Base-by-base conservation (phyloP, 2,329 filamentous ascomycete genomes). In the Talaromyces sp. region DNA sequence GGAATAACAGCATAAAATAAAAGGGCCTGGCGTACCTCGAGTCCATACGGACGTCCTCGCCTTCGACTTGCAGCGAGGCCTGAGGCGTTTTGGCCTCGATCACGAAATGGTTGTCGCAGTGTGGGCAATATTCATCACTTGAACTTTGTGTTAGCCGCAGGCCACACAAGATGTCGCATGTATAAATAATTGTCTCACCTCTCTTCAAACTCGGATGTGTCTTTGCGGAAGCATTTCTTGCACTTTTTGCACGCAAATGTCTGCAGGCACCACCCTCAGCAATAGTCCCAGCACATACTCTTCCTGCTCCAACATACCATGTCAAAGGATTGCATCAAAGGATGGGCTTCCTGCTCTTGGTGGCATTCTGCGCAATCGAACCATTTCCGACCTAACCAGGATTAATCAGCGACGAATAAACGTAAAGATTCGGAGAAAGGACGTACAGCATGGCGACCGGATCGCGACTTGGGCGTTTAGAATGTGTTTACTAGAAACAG, bases 321-420 rank as follows among this genome's bases (percentile, higher is more conserved):
- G 72, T 99, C 95, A 68, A 88, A 83, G 65, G 82, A 83, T 77
- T 96, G 89, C 58, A 85, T 78, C 24, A 99, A 86, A 41, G 84
- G 78, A 75, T 98, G 95, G 63, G 81, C 78, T 76, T 96, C 89
- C 63, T 86, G 81, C 75, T 99, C 95, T 58, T 80, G 79, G 79
- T 99, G 95, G 80, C 95, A 99, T 75, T 97, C 89, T 65, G 91
- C 90, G 78, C 95, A 99, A 81, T 99, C 95, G 80, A 97, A 99
- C 96, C 96, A 99, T 82, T 96, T 97, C 63, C 86, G 85, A 81
- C 91, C 91, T 93, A 69, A 38, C 50, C 29, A 52, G 8, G 26
- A 32, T 11, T 52, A 29, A 26, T 27, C 38, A 19, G 58, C 60
- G 53, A 49, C 24, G 29, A 55, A 24, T 53, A 52, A 27, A 38